A percentile compares a stretch with the other conserved stretches of the same genome.
Evolutionary conservation across 2,329 filamentous ascomycete species (phyloP).

Genomic region (Fusarium heterosporum): DNA sequence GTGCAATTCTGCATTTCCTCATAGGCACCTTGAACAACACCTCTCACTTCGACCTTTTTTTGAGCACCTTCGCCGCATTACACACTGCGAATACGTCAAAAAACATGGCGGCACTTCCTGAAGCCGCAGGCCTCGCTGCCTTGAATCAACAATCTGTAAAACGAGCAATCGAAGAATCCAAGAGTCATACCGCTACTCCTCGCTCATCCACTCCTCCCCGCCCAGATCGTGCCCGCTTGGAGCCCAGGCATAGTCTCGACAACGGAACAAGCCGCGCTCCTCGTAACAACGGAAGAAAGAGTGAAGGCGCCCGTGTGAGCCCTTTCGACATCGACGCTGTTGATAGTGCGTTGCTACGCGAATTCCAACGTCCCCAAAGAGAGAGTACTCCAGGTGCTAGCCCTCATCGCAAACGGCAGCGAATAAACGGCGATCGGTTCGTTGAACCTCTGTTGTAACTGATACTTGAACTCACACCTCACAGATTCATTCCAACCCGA

Average conservation of each 20-base stretch:
- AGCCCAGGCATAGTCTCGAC: conserved; percentile 56
- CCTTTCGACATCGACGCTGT: conserved; percentile 63
- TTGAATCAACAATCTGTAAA: conserved; percentile 51
- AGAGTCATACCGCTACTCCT: conserved; percentile 49
- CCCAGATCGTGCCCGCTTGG: conserved; percentile 57
- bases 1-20: conserved; percentile 12
- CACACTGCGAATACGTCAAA: conserved; percentile 18
- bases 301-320: conserved; percentile 52
- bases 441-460: conserved; percentile 24
- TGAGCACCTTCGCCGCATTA: conserved; percentile 4
- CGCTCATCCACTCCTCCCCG: conserved; percentile 60
- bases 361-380: conserved; percentile 62
- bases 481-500: conserved; percentile 93
- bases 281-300: conserved; percentile 52
- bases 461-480: conserved; percentile 39
- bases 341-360: conserved; percentile 63
- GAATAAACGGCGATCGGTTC: conserved; percentile 72
- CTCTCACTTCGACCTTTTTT: conserved; percentile 12
- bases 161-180: conserved; percentile 50
- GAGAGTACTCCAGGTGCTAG: conserved; percentile 66
- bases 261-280: conserved; percentile 49
- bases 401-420: conserved; percentile 69
- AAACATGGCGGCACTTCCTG: conserved; percentile 53
- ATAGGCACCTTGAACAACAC: conserved; percentile 20
- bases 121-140: conserved; percentile 45